Evolutionary conservation across 768 basidiomycete genomes (phyloP).

Genomic region (Macrolepiota dolichaula): DNA sequence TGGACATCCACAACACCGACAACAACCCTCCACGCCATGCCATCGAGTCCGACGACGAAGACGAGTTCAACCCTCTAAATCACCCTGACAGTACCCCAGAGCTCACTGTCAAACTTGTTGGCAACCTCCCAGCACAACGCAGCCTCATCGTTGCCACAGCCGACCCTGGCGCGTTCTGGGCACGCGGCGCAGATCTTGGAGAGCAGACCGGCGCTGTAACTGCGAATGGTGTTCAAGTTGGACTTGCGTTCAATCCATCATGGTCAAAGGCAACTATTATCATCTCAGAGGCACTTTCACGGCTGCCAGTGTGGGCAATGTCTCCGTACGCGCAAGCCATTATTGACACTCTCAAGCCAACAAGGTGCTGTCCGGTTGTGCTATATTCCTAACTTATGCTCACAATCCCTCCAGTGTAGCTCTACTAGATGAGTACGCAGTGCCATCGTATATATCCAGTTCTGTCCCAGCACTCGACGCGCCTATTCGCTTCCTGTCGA

Average conservation of each 20-base stretch:
- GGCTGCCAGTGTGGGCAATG: constrained; percentile 50
- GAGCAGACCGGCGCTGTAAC: constrained; percentile 45
- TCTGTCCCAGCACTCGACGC: constrained; percentile 35
- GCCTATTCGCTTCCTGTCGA: constrained; percentile 52
- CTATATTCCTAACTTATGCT: background rate
- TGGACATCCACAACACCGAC: constrained; percentile 34
- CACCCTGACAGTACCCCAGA: constrained; percentile 15
- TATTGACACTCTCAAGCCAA: constrained; percentile 41
- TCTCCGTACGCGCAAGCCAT: constrained; percentile 42
- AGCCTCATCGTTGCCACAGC: constrained; percentile 45
- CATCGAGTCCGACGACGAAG: constrained; percentile 68
- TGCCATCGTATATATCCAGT: constrained; percentile 42
- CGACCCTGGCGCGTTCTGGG: constrained; percentile 47
- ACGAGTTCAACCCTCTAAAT: constrained; percentile 48
- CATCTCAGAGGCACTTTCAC: constrained; percentile 47
- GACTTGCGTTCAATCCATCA: constrained; percentile 43
- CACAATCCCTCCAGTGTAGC: constrained; percentile 33
- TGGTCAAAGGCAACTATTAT: constrained; percentile 47
- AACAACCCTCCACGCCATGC: constrained; percentile 57
- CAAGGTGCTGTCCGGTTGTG: constrained; percentile 29
- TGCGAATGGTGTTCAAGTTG: constrained; percentile 46
- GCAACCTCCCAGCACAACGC: constrained; percentile 24
- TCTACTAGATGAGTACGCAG: constrained; percentile 51
- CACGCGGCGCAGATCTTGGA: constrained; percentile 46
- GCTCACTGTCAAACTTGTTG: constrained; percentile 35